phyloP scores from a whole-genome alignment of 2,329 filamentous ascomycete genomes.

The Hirsutella minnesotensis region DNA sequence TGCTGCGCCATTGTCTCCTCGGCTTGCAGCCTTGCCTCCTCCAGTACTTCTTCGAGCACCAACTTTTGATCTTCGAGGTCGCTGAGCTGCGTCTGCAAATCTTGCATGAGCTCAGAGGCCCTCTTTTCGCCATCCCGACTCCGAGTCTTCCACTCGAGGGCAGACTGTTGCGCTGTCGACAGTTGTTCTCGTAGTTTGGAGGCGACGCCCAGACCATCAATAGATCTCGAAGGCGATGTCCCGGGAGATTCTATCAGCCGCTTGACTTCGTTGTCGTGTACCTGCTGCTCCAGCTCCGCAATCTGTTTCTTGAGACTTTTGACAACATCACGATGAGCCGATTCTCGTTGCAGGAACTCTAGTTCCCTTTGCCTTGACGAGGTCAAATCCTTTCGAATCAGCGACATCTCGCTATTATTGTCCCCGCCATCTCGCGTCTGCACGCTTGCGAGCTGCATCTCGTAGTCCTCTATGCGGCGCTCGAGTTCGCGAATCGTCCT shows the following conservation, averaged over 20 bases:
- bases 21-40: slow-evolving; percentile 38
- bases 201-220: slow-evolving; percentile 28
- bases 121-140: slow-evolving; percentile 39
- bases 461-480: slow-evolving; percentile 42
- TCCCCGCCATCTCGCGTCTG: slow-evolving; percentile 23
- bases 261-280: slow-evolving; percentile 51
- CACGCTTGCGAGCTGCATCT: slow-evolving; percentile 26
- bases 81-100: slow-evolving; percentile 41
- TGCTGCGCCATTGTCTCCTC: slow-evolving; percentile 34
- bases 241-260: slow-evolving; percentile 31
- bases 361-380: slow-evolving; percentile 55
- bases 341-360: slow-evolving; percentile 53
- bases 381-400: slow-evolving; percentile 50
- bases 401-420: slow-evolving; percentile 42
- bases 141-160: slow-evolving; percentile 37
- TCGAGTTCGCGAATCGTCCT: slow-evolving; percentile 56
- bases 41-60: slow-evolving; percentile 45
- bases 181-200: slow-evolving; percentile 20
- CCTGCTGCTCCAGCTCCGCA: slow-evolving; percentile 52
- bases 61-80: slow-evolving; percentile 48
- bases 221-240: slow-evolving; percentile 35
- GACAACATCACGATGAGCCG: slow-evolving; percentile 47
- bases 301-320: slow-evolving; percentile 54
- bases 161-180: slow-evolving; percentile 43
- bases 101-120: slow-evolving; percentile 26